phyloP scores from a whole-genome alignment of 2,329 filamentous ascomycete genomes.

The Scytalidium sp. region DNA sequence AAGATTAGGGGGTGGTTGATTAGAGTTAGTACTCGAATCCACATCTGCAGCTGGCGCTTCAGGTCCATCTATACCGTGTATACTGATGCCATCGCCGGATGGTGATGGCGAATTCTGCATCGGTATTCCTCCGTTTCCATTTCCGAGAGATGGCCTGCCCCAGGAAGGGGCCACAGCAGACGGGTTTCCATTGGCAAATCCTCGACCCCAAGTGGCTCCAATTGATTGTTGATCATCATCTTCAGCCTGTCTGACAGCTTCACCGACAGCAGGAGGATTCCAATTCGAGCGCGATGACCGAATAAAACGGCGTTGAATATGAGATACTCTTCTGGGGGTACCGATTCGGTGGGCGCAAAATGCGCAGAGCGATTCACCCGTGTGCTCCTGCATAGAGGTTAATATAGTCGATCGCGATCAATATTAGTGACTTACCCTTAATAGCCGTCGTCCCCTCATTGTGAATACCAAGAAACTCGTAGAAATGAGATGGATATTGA shows the following conservation, averaged over 20 bases:
- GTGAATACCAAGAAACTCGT: slow-evolving; percentile 4
- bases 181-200: background rate
- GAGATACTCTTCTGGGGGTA: slow-evolving; percentile 23
- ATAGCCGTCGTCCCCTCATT: slow-evolving; percentile 27
- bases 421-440: slow-evolving; percentile 15
- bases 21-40: background rate
- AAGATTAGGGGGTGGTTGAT: slow-evolving; percentile 6
- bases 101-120: background rate
- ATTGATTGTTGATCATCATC: slow-evolving; percentile 3
- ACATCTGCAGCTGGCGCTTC: background rate
- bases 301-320: slow-evolving; percentile 27
- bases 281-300: slow-evolving; percentile 24
- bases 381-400: slow-evolving; percentile 20
- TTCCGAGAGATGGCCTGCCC: background rate
- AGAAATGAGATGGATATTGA: background rate
- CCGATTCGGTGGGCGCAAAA: slow-evolving; percentile 30
- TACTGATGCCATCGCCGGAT: background rate
- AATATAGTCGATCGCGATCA: slow-evolving; percentile 1
- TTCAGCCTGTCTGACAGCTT: slow-evolving; percentile 11
- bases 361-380: slow-evolving; percentile 25
- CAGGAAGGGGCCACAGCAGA: background rate
- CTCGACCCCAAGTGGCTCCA: background rate
- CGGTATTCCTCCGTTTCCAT: background rate
- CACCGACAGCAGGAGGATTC: slow-evolving; percentile 19
- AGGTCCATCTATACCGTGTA: background rate